phyloP scores from a whole-genome alignment of 176 grass and related monocot species.

The Puya raimondii region DNA sequence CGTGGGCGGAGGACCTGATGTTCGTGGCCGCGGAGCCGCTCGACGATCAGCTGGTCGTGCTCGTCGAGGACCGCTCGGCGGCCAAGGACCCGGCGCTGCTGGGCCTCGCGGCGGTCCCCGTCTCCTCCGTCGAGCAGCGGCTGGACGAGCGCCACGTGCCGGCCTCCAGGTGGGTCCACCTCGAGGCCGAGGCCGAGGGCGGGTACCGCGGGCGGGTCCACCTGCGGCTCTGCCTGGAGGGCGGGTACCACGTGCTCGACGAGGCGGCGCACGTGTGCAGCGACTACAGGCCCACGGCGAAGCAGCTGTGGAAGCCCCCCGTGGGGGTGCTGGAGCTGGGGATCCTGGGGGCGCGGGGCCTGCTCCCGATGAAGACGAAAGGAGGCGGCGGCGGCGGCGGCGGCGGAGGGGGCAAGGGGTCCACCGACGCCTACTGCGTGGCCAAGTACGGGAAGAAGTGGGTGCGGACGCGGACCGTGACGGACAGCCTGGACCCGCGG shows the following conservation, averaged over 20 bases:
- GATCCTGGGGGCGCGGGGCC: slow-evolving; percentile 59
- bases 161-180: slow-evolving; percentile 59
- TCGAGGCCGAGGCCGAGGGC: slow-evolving; percentile 19
- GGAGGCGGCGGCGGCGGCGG: slow-evolving; percentile 41
- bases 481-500: slow-evolving; percentile 70
- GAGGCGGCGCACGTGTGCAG: slow-evolving; percentile 97
- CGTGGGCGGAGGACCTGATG: slow-evolving; percentile 90
- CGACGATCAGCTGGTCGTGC: slow-evolving; percentile 46
- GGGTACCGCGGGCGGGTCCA: slow-evolving; percentile 75
- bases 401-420: slow-evolving; percentile 45
- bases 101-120: slow-evolving; percentile 43
- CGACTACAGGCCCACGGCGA: slow-evolving; percentile 92
- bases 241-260: slow-evolving; percentile 89
- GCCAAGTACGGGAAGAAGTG: slow-evolving; percentile 99
- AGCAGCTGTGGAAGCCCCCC: slow-evolving; percentile 84
- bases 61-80: slow-evolving; percentile 70
- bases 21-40: slow-evolving; percentile 80
- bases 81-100: slow-evolving; percentile 59
- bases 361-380: slow-evolving; percentile 88
- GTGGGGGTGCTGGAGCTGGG: slow-evolving; percentile 86
- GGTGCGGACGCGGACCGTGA: slow-evolving; percentile 80
- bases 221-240: slow-evolving; percentile 69
- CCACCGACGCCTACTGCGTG: slow-evolving; percentile 89
- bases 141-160: slow-evolving; percentile 70
- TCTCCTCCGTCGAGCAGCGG: slow-evolving; percentile 65